Percentiles rank a stretch among this genome's conserved stretches.
Conservation (phyloP, 1,284 basidiomycete species). For the Vanrija sp. region DNA sequence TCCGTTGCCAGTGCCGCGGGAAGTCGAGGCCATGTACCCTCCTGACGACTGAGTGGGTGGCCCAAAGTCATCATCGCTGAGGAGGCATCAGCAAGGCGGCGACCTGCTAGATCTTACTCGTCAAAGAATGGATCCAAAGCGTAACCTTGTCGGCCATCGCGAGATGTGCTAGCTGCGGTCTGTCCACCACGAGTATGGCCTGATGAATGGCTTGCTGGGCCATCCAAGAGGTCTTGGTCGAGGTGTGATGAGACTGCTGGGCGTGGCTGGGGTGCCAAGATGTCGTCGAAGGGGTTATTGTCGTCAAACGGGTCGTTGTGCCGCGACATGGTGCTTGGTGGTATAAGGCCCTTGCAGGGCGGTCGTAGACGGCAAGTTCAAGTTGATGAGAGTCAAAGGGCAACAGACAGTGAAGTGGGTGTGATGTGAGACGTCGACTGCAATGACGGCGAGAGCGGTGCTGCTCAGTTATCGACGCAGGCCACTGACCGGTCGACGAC, state of each 20-base stretch:
- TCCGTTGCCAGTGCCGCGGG: slow-evolving; percentile 19
- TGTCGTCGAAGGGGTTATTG: slow-evolving; percentile 45
- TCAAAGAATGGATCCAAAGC: slow-evolving; percentile 49
- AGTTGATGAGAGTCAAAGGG: no score
- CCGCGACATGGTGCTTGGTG: slow-evolving; percentile 18
- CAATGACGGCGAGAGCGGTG: no score
- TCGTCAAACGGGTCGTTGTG: slow-evolving; percentile 44
- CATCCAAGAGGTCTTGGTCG: slow-evolving; percentile 33
- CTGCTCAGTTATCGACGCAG: no score
- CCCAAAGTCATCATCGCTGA: slow-evolving; percentile 45
- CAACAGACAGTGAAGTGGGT: no score
- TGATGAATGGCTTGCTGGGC: neutral
- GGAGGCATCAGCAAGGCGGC: neutral
- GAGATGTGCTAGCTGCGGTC: slow-evolving; percentile 1
- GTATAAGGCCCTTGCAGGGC: no score
- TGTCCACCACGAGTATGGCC: neutral
- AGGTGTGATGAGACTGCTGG: slow-evolving; percentile 9
- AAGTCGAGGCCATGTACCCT: slow-evolving; percentile 34
- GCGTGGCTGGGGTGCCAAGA: slow-evolving; percentile 35
- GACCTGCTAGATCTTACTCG: slow-evolving; percentile 33
- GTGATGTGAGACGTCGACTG: no score
- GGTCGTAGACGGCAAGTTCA: no score
- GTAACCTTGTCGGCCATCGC: slow-evolving; percentile 27
- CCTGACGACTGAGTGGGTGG: slow-evolving; percentile 22
- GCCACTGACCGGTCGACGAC: no score